Base-by-base conservation (phyloP, 805 yeast species). In the Kluyveromyces lactis region DNA sequence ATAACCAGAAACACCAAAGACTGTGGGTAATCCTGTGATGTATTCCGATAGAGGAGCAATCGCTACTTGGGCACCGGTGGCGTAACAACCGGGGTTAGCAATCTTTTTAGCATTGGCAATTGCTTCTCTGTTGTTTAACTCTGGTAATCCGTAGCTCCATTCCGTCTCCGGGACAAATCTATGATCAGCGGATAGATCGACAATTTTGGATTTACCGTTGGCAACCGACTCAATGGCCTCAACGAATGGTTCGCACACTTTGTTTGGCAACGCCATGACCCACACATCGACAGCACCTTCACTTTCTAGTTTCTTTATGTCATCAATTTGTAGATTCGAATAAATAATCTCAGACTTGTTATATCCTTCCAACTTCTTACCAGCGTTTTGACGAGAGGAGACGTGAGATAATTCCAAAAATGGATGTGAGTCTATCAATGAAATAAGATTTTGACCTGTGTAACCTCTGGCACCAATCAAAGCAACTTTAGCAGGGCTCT, bases 191-290 rank as follows among this genome's bases (percentile, higher is more conserved):
- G 95, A 83, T 43, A 92, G 69, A 58, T 92, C 99, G 46, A 92
- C 72, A 42, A 92, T 86, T 55, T 87, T 92, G 13, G 84, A 80
- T 33, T 77, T 71, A 33, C 89, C 82, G 31, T 60, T 53, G n/a
- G 58, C 55, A 21, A 79, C 83, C 16, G 78, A 69, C 49, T 79
- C 85, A 51, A 84, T 83, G 18, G 90, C 86, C 15, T 79, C 79
- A 29, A 84, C 92, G 59, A 84, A 83, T 40, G 87, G 92, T 58
- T 79, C 79, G 58, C 97, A 92, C 28, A 92, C 96, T 36, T 96
- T 97, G 60, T 92, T 92, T 47, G 99, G 99, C 54, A 92, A 73
- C 2, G 98, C 98, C 98, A 94, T 92, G 19, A 94, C 95, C 98
- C 99, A 92, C 38, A 89, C 81, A 55, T 92, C 98, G 42, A 92